Conservation (phyloP, 768 basidiomycete genomes). For the Rickenella mellea region DNA sequence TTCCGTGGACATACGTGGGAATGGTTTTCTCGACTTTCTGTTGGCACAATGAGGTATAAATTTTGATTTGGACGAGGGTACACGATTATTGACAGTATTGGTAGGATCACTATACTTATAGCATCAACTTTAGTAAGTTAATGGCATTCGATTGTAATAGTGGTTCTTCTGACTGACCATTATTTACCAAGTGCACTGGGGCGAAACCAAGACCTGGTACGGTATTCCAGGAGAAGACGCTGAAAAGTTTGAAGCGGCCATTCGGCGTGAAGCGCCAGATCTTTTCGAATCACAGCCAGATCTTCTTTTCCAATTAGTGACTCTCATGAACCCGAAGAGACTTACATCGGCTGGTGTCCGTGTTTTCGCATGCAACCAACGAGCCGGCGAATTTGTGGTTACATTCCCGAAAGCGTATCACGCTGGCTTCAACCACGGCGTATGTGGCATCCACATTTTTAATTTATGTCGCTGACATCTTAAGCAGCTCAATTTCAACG, state of each 20-base stretch:
- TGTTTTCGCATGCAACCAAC: constrained; percentile 91
- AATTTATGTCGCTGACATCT: constrained; percentile 7
- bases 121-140: constrained; percentile 80
- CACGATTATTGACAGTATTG: constrained; percentile 2
- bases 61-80: not conserved
- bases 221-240: constrained; percentile 94
- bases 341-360: constrained; percentile 82
- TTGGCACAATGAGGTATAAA: constrained; percentile 92
- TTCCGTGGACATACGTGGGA: constrained; percentile 98
- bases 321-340: constrained; percentile 90
- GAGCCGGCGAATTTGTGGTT: constrained; percentile 95
- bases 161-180: constrained; percentile 17
- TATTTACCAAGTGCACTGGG: constrained; percentile 79
- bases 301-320: constrained; percentile 94
- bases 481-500: constrained; percentile 96
- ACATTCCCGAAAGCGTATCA: constrained; percentile 98
- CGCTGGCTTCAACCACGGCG: constrained; percentile 97
- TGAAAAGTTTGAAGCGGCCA: constrained; percentile 92
- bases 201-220: constrained; percentile 99
- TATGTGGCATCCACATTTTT: constrained; percentile 29
- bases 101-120: constrained; percentile 96
- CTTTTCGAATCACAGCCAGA: constrained; percentile 97
- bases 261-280: constrained; percentile 91
- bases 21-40: constrained; percentile 99
- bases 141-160: constrained; percentile 8